phyloP scores from a whole-genome alignment of 768 basidiomycete genomes.

The Trametes elegans region DNA sequence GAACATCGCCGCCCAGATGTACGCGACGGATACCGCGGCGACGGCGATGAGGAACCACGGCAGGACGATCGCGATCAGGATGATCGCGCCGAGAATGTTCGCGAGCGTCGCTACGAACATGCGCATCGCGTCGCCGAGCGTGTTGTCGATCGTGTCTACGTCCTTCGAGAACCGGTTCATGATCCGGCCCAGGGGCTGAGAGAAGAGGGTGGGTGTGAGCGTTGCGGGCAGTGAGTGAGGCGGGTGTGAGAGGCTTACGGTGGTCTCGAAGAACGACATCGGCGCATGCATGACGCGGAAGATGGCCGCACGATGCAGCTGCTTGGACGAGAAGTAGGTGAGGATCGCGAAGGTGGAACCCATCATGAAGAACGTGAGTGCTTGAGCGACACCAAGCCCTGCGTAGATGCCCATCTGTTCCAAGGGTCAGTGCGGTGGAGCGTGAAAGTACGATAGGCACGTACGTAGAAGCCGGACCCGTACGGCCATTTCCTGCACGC shows the following conservation, averaged over 20 bases:
- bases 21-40: slow-evolving; percentile 53
- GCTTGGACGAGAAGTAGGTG: slow-evolving; percentile 75
- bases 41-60: slow-evolving; percentile 87
- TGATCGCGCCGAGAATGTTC: slow-evolving; percentile 69
- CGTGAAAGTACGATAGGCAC: slow-evolving; percentile 22
- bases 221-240: background rate
- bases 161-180: slow-evolving; percentile 91
- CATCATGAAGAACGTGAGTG: slow-evolving; percentile 65
- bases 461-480: slow-evolving; percentile 68
- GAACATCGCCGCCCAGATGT: slow-evolving; percentile 72
- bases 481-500: slow-evolving; percentile 49
- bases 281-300: slow-evolving; percentile 77
- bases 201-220: background rate
- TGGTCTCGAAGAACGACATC: slow-evolving; percentile 90
- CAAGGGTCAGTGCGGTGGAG: background rate
- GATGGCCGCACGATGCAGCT: slow-evolving; percentile 61
- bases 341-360: slow-evolving; percentile 63
- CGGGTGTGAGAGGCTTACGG: slow-evolving; percentile 38
- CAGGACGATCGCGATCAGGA: slow-evolving; percentile 72
- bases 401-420: slow-evolving; percentile 81
- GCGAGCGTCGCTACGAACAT: slow-evolving; percentile 66
- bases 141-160: slow-evolving; percentile 79
- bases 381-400: slow-evolving; percentile 66
- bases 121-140: slow-evolving; percentile 70
- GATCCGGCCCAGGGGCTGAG: slow-evolving; percentile 73